These are phyloP conservation scores for Blastocladiella britannica DNA, from an alignment of 192 early-diverging fungal species.

Conservation along the genomic window DNA sequence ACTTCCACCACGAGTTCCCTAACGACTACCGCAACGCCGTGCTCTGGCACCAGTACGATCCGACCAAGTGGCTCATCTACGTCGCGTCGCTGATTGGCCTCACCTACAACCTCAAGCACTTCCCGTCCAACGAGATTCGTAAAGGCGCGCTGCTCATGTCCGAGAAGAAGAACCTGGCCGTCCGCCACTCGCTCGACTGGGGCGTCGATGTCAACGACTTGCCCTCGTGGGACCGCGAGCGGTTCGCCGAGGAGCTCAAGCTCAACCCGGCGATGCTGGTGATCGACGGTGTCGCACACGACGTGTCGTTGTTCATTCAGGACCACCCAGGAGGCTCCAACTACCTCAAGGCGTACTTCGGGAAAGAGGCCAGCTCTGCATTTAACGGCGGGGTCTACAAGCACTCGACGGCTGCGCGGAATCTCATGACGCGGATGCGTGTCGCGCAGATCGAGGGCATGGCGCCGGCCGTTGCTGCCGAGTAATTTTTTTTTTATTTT, in stretches of 20 bases:
- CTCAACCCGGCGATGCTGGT: constrained; percentile 23
- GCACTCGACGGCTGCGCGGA: constrained; percentile 73
- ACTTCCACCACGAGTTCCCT: constrained; percentile 45
- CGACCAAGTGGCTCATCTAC: constrained; percentile 66
- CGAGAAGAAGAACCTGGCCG: constrained; percentile 45
- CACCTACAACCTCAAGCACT: constrained; percentile 46
- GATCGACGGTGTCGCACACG: constrained; percentile 64
- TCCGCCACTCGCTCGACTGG: constrained; percentile 44
- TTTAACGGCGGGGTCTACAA: constrained; percentile 87
- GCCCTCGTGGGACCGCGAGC: constrained; percentile 21
- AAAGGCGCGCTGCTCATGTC: constrained; percentile 63
- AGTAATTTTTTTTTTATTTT: no score
- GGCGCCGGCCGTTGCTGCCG: no score
- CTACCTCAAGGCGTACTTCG: constrained; percentile 46
- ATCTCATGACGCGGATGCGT: constrained; percentile 54
- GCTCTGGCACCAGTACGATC: constrained; percentile 52
- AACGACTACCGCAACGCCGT: constrained; percentile 72
- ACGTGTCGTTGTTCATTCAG: constrained; percentile 58
- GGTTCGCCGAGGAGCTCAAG: constrained; percentile 1
- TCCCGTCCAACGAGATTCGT: constrained; percentile 57
- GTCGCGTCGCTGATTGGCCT: constrained; percentile 32
- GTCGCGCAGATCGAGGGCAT: no score
- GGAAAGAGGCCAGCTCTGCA: constrained; percentile 62
- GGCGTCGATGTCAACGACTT: constrained; percentile 48
- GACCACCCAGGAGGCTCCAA: constrained; percentile 73